Conservation (phyloP, 1,139 yeast genomes). For the Pichia sp. region DNA sequence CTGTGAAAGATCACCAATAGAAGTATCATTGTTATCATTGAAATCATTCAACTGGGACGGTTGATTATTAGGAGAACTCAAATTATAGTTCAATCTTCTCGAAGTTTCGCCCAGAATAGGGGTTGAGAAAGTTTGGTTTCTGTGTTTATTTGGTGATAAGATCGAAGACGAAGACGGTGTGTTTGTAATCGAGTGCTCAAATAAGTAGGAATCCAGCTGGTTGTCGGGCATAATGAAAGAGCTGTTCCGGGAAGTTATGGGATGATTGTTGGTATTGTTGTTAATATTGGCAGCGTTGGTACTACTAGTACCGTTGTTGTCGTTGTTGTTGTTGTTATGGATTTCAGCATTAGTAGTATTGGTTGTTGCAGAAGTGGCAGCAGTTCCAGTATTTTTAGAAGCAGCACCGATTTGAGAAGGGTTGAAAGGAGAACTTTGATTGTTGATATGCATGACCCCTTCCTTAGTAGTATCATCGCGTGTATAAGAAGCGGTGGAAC, state of each 20-base stretch:
- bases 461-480: slow-evolving; percentile 18
- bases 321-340: not conserved
- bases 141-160: slow-evolving; percentile 17
- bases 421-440: slow-evolving; percentile 8
- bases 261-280: not conserved
- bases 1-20: slow-evolving; percentile 8
- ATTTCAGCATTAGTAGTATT: not conserved
- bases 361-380: not conserved
- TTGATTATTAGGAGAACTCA: slow-evolving; percentile 20
- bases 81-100: slow-evolving; percentile 27
- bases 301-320: not conserved
- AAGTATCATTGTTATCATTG: slow-evolving; percentile 14
- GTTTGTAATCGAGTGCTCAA: slow-evolving; percentile 15
- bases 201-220: slow-evolving; percentile 12
- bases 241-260: slow-evolving; percentile 4
- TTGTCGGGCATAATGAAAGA: slow-evolving; percentile 15
- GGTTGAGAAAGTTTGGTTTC: slow-evolving; percentile 22
- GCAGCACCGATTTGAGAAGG: not conserved
- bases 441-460: not conserved
- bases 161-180: slow-evolving; percentile 12
- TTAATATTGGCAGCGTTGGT: not conserved
- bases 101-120: slow-evolving; percentile 27
- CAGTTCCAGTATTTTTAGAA: not conserved
- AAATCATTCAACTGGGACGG: slow-evolving; percentile 1
- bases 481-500: slow-evolving; percentile 19